Percentiles rank a stretch among this genome's conserved stretches.
Conservation (phyloP, 371 early-diverging fungal species). For the Lichtheimia ramosa region DNA sequence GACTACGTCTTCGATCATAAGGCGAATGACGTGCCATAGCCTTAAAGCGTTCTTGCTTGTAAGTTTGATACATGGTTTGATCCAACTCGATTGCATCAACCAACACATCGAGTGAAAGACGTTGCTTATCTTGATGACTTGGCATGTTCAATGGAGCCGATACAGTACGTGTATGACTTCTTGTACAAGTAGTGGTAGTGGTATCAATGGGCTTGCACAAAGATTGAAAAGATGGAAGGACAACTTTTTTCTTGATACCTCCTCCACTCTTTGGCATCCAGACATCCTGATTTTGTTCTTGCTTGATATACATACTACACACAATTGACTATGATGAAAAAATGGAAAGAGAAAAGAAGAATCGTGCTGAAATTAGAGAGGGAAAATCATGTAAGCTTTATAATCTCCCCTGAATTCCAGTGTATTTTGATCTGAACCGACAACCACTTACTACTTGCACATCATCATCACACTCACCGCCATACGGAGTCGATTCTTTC, state of each 20-base stretch:
- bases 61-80: slow-evolving; percentile 43
- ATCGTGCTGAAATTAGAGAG: slow-evolving; percentile 2
- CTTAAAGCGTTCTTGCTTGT: slow-evolving; percentile 37
- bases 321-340: slow-evolving; percentile 10
- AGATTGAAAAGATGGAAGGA: slow-evolving; percentile 26
- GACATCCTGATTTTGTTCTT: slow-evolving; percentile 2
- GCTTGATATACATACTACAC: slow-evolving; percentile 2
- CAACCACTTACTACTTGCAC: background rate
- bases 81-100: slow-evolving; percentile 50
- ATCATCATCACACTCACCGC: background rate
- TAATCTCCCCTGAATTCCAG: slow-evolving; percentile 34
- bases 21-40: slow-evolving; percentile 17
- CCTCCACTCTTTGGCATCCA: slow-evolving; percentile 18
- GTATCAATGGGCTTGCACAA: slow-evolving; percentile 12
- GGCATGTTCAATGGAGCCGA: slow-evolving; percentile 40
- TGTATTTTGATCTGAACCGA: slow-evolving; percentile 40
- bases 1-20: slow-evolving; percentile 32
- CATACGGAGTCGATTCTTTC: slow-evolving; percentile 5
- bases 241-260: slow-evolving; percentile 1
- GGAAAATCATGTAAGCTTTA: slow-evolving; percentile 3
- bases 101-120: slow-evolving; percentile 36
- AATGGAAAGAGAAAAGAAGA: slow-evolving; percentile 8
- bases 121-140: slow-evolving; percentile 22
- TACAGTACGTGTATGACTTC: slow-evolving; percentile 33
- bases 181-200: slow-evolving; percentile 4